Evolutionary conservation across 305 asterid genomes (phyloP).

Genomic region (Solanum aculeatissimum): DNA sequence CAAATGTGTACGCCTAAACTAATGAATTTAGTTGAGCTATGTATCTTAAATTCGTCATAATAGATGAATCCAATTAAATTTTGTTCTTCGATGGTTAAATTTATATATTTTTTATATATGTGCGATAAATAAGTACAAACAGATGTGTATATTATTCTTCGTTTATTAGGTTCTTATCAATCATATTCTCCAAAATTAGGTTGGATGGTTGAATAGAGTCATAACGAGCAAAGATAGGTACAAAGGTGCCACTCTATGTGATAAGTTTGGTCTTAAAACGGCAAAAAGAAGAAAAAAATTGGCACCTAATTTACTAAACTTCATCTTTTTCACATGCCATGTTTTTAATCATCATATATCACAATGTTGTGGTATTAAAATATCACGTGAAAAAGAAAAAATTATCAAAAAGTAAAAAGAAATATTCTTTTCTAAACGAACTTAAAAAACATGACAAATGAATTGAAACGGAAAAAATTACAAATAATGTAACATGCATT

Average conservation of each 20-base stretch:
- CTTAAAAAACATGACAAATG: background rate
- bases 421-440: background rate
- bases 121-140: background rate
- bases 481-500: background rate
- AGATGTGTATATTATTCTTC: background rate
- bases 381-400: too few relatives aligned
- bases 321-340: background rate
- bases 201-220: background rate
- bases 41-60: background rate
- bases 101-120: background rate
- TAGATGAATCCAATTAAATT: background rate
- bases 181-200: background rate
- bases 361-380: too few relatives aligned
- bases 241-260: background rate
- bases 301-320: background rate
- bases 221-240: background rate
- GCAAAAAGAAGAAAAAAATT: background rate
- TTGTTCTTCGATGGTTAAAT: background rate
- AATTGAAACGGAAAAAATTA: background rate
- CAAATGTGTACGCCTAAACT: background rate
- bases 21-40: background rate
- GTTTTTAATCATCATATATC: background rate
- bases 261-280: background rate
- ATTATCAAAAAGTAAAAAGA: background rate
- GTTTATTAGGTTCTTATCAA: background rate